Base-by-base conservation (phyloP, 192 early-diverging fungal species). In the Dispira simplex region DNA sequence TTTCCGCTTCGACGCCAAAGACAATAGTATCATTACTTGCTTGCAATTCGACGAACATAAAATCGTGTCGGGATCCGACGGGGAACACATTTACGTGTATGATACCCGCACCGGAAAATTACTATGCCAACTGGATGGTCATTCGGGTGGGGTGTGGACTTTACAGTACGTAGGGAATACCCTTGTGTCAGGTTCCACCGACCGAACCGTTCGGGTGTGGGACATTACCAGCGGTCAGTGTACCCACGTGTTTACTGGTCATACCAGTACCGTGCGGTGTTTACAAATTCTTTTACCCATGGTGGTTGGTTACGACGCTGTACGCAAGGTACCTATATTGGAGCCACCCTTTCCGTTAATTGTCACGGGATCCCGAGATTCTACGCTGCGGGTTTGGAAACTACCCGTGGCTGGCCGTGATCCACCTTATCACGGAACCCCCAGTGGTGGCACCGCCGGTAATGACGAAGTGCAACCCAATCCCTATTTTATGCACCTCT, bases 121-220 rank as follows among this genome's bases (percentile, higher is more conserved):
- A 26, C 70, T 79, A 25, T 80, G 86, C 65, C 78, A 78, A 48
- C 77, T 99, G 25, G 77, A 76, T 27, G 95, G 95, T 20, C 89
- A 92, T 64, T 90, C 91, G 44, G 95, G 95, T 46, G 97, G 97
- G 58, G 94, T 99, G 9, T 99, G 97, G 97, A 94, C 94, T 11
- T 74, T 99, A 44, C 87, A 95, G 64, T 94, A 95, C 62, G 83
- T 86, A 45, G 86, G 89, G 27, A 80, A 87, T 59, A 90, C 90
- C 0, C 79, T 99, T 6, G 92, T 99, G 9, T 90, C 87, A 58
- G 94, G 97, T 21, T 92, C 91, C 14, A 97, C 93, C 2, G 97
- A 99, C 72, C 77, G 95, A 27, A 90, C 91, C 8, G 92, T 99
- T 26, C 77, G 95, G 6, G 90, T 98, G 0, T 99, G 97, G 97